phyloP scores from a whole-genome alignment of 2,329 filamentous ascomycete genomes.

The Paecilomyces fulvus region DNA sequence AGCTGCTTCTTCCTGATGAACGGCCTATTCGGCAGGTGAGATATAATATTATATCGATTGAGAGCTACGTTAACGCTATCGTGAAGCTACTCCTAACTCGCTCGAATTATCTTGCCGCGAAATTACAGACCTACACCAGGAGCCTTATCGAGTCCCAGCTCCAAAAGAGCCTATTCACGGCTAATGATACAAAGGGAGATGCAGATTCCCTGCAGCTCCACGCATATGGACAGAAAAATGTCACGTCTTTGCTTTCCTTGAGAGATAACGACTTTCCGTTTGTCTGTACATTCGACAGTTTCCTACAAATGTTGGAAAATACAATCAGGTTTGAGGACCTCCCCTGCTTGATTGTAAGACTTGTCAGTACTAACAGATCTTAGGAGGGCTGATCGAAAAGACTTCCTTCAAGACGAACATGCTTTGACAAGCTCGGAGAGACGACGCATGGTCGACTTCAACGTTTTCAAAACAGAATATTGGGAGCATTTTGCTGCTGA shows the following conservation, averaged over 20 bases:
- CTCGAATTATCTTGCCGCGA: slow-evolving; percentile 18
- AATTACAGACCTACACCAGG: slow-evolving; percentile 15
- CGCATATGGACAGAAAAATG: not conserved
- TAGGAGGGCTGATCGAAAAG: not conserved
- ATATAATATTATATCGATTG: not conserved
- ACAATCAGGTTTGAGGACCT: slow-evolving; percentile 6
- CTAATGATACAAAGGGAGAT: not conserved
- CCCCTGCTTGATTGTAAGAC: not conserved
- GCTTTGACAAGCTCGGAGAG: not conserved
- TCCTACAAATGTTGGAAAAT: slow-evolving; percentile 15
- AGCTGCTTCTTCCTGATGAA: slow-evolving; percentile 4
- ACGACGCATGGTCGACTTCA: slow-evolving; percentile 15
- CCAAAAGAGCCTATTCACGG: not conserved
- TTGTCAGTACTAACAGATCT: not conserved
- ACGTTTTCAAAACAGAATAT: slow-evolving; percentile 18
- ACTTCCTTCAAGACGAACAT: not conserved
- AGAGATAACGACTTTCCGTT: slow-evolving; percentile 18
- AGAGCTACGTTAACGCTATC: not conserved
- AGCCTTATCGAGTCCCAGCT: slow-evolving; percentile 16
- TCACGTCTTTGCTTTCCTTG: slow-evolving; percentile 11
- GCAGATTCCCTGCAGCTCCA: not conserved
- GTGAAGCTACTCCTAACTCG: slow-evolving; percentile 22
- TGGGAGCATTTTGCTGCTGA: slow-evolving; percentile 13
- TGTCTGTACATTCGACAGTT: slow-evolving; percentile 21
- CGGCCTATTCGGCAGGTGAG: slow-evolving; percentile 11